Base-by-base conservation (phyloP, 108 stramenopile species). In the Conticribra guillardii region DNA sequence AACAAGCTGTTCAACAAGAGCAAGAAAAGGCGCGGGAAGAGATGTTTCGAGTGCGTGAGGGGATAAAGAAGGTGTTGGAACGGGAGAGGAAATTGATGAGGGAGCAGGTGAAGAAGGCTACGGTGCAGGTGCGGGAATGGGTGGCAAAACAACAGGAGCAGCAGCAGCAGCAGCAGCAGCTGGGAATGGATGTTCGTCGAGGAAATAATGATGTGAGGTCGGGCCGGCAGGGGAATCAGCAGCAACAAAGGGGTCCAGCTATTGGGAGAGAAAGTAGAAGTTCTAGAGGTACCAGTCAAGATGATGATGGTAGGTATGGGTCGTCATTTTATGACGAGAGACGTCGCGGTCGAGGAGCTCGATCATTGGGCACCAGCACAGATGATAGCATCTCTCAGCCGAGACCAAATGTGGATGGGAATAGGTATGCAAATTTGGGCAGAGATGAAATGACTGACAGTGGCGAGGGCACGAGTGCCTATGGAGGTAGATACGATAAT, bases 81-180 rank as follows among this genome's bases (percentile, higher is more conserved):
- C 50, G 75, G 55, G 80, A 81, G 49, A 57, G 75, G 17, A 64
- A 60, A 29, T 53, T 71, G 68, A 81, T 81, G 74, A 76, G 51
- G 32, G 80, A 81, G 31, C 69, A 70, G 30, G 80, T 81, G 2
- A 47, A 48, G 2, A 81, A 51, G 69, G 70, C 57, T 17, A 76
- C 74, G 15, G 47, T 16, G 17, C 57, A 75, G 63, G 74, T 70
- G 4, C 59, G 68, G 26, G 75, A 76, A 17, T 75, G 74, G 74
- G 74, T 78, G 51, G 55, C 56, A 21, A 60, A 56, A 19, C 63
- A 78, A 49, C 76, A 78, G 63, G 29, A 59, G 51, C 64, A 71
- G 19, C 77, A 79, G 47, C 47, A 64, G 56, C 41, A 67, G 69
- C 67, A 59, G 56, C 64, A 60, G 54, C 60, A 75, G 62, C 32